Percentiles rank a stretch among this genome's conserved stretches.
phyloP scores from a whole-genome alignment of 345 rosid genomes.

The Isatis tinctoria region DNA sequence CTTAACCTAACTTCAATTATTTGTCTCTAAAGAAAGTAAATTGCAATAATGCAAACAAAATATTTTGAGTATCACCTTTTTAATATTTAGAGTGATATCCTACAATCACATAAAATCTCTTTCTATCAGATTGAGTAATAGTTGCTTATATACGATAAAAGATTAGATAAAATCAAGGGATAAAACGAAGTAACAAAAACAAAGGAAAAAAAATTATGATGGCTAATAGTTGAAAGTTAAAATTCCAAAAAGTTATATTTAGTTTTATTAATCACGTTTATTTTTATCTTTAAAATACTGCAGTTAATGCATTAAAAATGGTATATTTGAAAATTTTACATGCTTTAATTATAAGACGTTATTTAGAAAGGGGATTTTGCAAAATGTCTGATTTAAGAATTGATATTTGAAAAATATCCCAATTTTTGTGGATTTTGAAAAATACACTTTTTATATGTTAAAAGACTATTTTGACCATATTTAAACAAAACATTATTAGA shows the following conservation, averaged over 20 bases:
- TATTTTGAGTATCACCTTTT: background rate
- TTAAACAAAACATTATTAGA: too few species aligned
- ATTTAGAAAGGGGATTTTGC: too few species aligned
- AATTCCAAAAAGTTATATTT: too few species aligned
- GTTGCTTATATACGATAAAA: background rate
- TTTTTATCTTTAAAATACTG: background rate
- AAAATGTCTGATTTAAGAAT: too few species aligned
- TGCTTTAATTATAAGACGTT: too few species aligned
- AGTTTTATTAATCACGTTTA: background rate
- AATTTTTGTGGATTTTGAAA: too few species aligned
- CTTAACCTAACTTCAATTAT: slow-evolving; percentile 19
- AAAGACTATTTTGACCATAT: too few species aligned
- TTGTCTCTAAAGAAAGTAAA: background rate
- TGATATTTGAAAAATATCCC: too few species aligned
- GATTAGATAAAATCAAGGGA: background rate
- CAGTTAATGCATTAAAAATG: background rate
- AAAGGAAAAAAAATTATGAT: background rate
- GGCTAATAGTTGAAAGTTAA: background rate
- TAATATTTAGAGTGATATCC: background rate
- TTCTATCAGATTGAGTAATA: background rate
- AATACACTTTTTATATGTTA: too few species aligned
- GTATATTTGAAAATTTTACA: background rate
- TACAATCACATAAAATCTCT: background rate
- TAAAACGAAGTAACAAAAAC: background rate
- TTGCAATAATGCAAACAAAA: background rate